Evolutionary conservation across 352 stramenopile species (phyloP).

Genomic region (Phytophthora syringae): DNA sequence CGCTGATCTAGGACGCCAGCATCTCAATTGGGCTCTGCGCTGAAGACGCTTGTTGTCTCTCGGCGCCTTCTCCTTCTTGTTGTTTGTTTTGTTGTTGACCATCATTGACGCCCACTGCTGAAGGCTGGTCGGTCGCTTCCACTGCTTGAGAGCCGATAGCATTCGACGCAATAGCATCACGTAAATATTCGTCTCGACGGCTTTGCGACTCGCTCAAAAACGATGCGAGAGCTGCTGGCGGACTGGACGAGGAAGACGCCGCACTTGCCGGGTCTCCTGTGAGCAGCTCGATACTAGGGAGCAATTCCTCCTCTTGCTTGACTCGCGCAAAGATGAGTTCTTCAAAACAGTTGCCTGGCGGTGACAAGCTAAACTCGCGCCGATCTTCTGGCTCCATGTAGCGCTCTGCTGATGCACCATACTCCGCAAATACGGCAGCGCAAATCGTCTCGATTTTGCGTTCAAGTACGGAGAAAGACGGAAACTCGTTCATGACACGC

Average conservation of each 20-base stretch:
- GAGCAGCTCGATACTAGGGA: constrained; percentile 32
- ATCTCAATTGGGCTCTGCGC: constrained; percentile 72
- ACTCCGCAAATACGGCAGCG: constrained; percentile 33
- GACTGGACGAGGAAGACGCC: constrained; percentile 6
- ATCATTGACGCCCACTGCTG: constrained; percentile 9
- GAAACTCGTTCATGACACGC: constrained; percentile 76
- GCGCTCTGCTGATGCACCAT: constrained; percentile 23
- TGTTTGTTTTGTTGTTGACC: constrained; percentile 11
- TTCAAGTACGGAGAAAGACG: constrained; percentile 77
- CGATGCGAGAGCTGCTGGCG: constrained; percentile 26
- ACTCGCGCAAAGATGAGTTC: constrained; percentile 46
- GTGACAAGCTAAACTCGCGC: constrained; percentile 70
- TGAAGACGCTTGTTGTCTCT: constrained; percentile 28
- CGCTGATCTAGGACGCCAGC: constrained; percentile 63
- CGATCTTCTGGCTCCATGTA: constrained; percentile 64
- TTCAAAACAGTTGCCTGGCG: constrained; percentile 66
- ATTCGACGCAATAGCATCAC: constrained; percentile 34
- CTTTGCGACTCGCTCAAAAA: constrained; percentile 45
- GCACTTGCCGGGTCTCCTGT: constrained; percentile 4
- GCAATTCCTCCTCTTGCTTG: constrained; percentile 43
- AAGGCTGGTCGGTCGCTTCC: constrained; percentile 1
- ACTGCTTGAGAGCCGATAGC: constrained; percentile 19
- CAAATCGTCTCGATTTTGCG: constrained; percentile 77
- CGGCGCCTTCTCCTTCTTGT: constrained; percentile 11
- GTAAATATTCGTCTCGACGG: constrained; percentile 56